Percentiles rank a stretch among this genome's conserved stretches.
These are phyloP conservation scores for Fomitopsis pinicola DNA, from an alignment of 1,284 basidiomycete genomes.

Conservation along the genomic window DNA sequence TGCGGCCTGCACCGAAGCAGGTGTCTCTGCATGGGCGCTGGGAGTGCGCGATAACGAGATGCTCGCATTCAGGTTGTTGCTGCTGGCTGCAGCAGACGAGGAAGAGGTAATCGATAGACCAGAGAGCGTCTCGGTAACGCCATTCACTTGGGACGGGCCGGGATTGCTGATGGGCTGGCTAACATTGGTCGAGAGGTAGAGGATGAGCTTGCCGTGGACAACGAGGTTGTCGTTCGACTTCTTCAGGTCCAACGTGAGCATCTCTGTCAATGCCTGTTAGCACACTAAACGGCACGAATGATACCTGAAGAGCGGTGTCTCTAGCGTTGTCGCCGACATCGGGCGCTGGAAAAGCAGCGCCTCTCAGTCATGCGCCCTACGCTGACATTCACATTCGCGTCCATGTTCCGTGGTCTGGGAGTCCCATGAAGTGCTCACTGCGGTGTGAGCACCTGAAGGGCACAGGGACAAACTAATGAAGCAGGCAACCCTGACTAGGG, in stretches of 20 bases:
- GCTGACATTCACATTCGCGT: too few relatives aligned
- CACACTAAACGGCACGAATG: too few relatives aligned
- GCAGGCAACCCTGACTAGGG: too few relatives aligned
- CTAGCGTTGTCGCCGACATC: too few relatives aligned
- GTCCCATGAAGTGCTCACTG: too few relatives aligned
- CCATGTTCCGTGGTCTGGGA: too few relatives aligned
- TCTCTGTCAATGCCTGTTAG: constrained; percentile 41
- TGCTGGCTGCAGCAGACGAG: constrained; percentile 29
- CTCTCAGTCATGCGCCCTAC: too few relatives aligned
- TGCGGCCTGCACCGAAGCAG: constrained; percentile 23
- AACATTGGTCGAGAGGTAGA: constrained; percentile 72
- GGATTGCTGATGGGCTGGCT: constrained; percentile 49
- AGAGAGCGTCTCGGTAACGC: constrained; percentile 28
- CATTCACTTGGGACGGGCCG: constrained; percentile 34
- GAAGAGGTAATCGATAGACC: constrained; percentile 27
- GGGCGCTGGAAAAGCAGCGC: too few relatives aligned
- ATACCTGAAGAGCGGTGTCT: too few relatives aligned
- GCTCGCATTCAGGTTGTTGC: constrained; percentile 29
- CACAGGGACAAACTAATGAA: too few relatives aligned
- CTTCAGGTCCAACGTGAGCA: constrained; percentile 78
- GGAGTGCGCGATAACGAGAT: constrained; percentile 29
- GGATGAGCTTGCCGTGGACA: constrained; percentile 83
- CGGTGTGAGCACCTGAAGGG: too few relatives aligned
- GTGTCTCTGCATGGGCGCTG: constrained; percentile 27
- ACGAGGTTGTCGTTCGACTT: constrained; percentile 85